Evolutionary conservation across 2,329 filamentous ascomycete genomes (phyloP).

Genomic region (Clonostachys rosea): DNA sequence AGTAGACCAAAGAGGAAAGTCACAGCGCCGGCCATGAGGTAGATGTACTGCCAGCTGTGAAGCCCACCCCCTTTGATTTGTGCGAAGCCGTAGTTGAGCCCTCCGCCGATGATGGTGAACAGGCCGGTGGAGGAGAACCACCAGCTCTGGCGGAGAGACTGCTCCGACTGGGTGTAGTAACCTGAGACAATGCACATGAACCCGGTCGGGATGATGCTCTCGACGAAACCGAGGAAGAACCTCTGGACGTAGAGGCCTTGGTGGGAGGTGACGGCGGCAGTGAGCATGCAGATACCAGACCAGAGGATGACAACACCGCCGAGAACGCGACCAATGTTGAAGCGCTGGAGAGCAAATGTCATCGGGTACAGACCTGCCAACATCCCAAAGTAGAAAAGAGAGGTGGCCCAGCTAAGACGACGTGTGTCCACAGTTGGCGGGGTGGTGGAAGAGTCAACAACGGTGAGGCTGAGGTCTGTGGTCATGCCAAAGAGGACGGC

Average conservation of each 20-base stretch:
- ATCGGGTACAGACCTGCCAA: slow-evolving; percentile 69
- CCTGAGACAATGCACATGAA: slow-evolving; percentile 43
- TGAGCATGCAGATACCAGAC: slow-evolving; percentile 63
- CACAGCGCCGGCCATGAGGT: slow-evolving; percentile 40
- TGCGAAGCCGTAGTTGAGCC: slow-evolving; percentile 44
- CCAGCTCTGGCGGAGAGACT: slow-evolving; percentile 41
- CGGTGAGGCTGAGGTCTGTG: slow-evolving; percentile 54
- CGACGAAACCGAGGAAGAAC: slow-evolving; percentile 50
- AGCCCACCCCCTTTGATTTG: slow-evolving; percentile 36
- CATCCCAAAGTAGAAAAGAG: slow-evolving; percentile 78
- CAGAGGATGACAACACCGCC: slow-evolving; percentile 61
- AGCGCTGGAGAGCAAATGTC: slow-evolving; percentile 65
- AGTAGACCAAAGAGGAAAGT: slow-evolving; percentile 44
- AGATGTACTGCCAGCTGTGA: slow-evolving; percentile 50
- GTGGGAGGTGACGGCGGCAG: slow-evolving; percentile 60
- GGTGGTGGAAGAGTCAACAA: slow-evolving; percentile 36
- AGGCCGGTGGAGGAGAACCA: slow-evolving; percentile 41
- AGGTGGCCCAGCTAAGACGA: slow-evolving; percentile 72
- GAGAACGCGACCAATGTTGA: slow-evolving; percentile 60
- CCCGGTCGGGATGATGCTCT: slow-evolving; percentile 42
- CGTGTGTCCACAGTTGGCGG: slow-evolving; percentile 60
- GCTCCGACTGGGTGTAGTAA: slow-evolving; percentile 44
- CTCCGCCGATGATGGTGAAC: slow-evolving; percentile 40
- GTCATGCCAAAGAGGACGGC: slow-evolving; percentile 76
- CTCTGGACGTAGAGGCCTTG: slow-evolving; percentile 62